Conservation (phyloP, 2,329 filamentous ascomycete genomes). For the Orbilia blumenaviensis region DNA sequence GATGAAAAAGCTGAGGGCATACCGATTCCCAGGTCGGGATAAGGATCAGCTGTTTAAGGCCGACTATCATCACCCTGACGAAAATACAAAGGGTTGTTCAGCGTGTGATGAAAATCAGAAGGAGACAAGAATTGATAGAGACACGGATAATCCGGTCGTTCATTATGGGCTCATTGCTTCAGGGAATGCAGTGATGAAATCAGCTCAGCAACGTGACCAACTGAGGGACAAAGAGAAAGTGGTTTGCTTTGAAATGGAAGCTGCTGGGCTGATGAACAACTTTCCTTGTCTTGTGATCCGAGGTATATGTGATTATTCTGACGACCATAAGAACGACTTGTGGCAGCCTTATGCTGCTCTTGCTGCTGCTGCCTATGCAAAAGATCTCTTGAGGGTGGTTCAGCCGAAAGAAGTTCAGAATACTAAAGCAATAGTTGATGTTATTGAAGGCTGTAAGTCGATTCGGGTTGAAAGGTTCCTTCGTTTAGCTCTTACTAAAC, state of each 20-base stretch:
- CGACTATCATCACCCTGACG: neutral
- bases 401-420: constrained; percentile 12
- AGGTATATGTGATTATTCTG: constrained; percentile 29
- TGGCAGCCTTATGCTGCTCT: constrained; percentile 27
- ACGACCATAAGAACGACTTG: constrained; percentile 13
- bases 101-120: neutral
- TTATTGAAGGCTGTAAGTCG: constrained; percentile 11
- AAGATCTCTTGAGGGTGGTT: constrained; percentile 21
- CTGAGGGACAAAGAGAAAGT: neutral
- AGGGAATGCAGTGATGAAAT: constrained; percentile 13
- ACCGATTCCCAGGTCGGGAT: constrained; percentile 1
- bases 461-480: neutral
- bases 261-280: constrained; percentile 19
- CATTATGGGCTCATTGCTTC: constrained; percentile 39
- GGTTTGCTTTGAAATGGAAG: constrained; percentile 28
- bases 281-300: constrained; percentile 23
- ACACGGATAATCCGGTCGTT: neutral
- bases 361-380: constrained; percentile 14
- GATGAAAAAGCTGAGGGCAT: neutral
- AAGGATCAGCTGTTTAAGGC: constrained; percentile 16
- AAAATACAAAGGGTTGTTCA: neutral
- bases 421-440: constrained; percentile 9
- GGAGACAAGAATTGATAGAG: neutral
- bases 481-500: neutral
- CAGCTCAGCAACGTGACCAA: neutral